phyloP scores from a whole-genome alignment of 352 stramenopile genomes.

The Phytophthora uliginosa region DNA sequence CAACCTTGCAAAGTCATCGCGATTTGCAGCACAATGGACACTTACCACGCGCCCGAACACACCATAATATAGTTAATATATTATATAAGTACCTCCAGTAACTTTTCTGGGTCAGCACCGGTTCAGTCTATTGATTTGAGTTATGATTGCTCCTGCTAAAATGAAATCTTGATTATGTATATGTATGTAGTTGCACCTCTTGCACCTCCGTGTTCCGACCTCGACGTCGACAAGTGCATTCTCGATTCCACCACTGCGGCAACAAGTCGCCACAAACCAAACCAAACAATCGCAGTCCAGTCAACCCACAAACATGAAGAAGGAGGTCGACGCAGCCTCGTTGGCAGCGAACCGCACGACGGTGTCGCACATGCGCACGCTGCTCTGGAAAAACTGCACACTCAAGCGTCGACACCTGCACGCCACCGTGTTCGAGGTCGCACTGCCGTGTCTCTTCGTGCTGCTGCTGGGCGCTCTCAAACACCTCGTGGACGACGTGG shows the following conservation, averaged over 20 bases:
- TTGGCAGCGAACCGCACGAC: slow-evolving; percentile 2
- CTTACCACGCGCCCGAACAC: background rate
- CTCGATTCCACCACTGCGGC: background rate
- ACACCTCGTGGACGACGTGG: slow-evolving; percentile 50
- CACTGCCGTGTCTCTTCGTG: slow-evolving; percentile 64
- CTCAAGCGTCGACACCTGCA: slow-evolving; percentile 65
- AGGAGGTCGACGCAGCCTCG: background rate
- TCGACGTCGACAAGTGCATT: background rate
- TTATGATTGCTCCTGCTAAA: background rate
- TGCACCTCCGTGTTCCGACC: background rate
- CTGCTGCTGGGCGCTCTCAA: slow-evolving; percentile 65
- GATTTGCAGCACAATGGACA: background rate
- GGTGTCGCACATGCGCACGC: slow-evolving; percentile 32
- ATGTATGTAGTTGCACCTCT: no score
- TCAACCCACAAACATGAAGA: background rate
- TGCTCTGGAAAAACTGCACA: slow-evolving; percentile 77
- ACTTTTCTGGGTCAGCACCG: background rate
- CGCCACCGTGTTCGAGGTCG: slow-evolving; percentile 56
- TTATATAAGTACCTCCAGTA: background rate
- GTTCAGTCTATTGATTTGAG: background rate
- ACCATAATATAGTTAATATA: no score
- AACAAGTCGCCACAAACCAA: background rate
- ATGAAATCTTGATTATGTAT: background rate
- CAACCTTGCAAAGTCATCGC: background rate
- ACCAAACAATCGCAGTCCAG: background rate